A percentile compares a stretch with the other conserved stretches of the same genome.
Conservation (phyloP, 805 yeast genomes). For the Ogataea trehalophila region DNA sequence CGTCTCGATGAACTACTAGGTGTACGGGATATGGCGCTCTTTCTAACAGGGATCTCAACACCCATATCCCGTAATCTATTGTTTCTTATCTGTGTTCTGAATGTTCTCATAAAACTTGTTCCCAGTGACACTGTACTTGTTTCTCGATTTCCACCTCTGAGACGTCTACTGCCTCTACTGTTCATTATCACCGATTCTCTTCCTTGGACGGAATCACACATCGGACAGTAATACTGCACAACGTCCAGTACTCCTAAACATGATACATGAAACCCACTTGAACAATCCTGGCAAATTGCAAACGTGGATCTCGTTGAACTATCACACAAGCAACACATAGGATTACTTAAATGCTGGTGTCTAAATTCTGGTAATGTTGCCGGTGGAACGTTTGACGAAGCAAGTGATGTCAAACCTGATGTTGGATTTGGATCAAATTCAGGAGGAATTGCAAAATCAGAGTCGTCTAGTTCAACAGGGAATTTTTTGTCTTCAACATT, state of each 20-base stretch:
- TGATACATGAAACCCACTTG: constrained; percentile 28
- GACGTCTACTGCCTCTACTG: constrained; percentile 2
- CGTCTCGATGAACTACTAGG: neutral
- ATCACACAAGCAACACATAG: constrained; percentile 31
- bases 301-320: constrained; percentile 16
- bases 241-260: constrained; percentile 27
- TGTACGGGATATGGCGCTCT: neutral
- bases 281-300: constrained; percentile 30
- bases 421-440: constrained; percentile 4
- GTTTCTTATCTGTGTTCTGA: constrained; percentile 22
- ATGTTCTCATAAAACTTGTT: constrained; percentile 14
- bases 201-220: constrained; percentile 31
- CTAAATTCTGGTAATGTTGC: constrained; percentile 8
- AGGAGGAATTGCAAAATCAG: constrained; percentile 10
- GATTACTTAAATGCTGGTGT: constrained; percentile 22
- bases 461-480: constrained; percentile 21
- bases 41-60: constrained; percentile 11
- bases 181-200: constrained; percentile 16
- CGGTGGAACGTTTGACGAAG: neutral
- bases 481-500: constrained; percentile 20
- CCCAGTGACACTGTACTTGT: constrained; percentile 2
- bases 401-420: neutral
- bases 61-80: constrained; percentile 19
- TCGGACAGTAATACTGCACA: constrained; percentile 29
- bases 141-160: constrained; percentile 2